Conservation (phyloP, 495 filamentous ascomycete species). For the Lophiostoma macrostomum region DNA sequence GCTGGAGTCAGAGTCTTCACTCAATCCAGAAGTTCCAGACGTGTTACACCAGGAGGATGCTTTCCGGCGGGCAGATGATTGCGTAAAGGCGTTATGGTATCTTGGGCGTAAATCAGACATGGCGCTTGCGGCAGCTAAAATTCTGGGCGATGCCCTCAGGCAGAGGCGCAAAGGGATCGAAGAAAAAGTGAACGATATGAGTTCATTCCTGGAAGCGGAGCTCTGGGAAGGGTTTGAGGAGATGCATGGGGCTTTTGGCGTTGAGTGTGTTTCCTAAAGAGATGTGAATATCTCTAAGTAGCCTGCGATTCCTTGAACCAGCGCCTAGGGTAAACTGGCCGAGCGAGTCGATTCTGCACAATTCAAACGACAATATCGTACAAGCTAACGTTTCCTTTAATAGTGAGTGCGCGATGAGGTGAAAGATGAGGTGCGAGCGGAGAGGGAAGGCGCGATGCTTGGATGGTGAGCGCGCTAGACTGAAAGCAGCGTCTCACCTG, state of each 20-base stretch:
- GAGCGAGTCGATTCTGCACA: no score
- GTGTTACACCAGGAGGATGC: conserved; percentile 31
- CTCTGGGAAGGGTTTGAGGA: conserved; percentile 23
- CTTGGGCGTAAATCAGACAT: conserved; percentile 49
- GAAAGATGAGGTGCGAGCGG: not conserved
- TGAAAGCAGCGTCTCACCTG: no score
- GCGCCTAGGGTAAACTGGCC: no score
- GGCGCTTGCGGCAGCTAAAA: conserved; percentile 36
- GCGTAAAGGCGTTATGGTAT: conserved; percentile 44
- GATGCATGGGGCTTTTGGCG: conserved; percentile 5
- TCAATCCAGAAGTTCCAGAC: not conserved
- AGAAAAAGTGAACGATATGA: conserved; percentile 18
- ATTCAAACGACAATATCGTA: no score
- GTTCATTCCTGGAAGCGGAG: conserved; percentile 13
- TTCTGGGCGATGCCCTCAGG: conserved; percentile 19
- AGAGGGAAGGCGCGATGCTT: no score
- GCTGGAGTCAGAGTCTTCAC: conserved; percentile 22
- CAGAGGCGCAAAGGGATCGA: not conserved
- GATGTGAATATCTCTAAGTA: no score
- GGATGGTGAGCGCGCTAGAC: no score
- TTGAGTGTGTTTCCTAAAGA: conserved; percentile 6
- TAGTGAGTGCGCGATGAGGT: no score
- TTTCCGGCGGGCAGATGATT: conserved; percentile 29
- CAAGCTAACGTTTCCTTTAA: no score
- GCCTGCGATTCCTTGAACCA: no score